Evolutionary conservation across 2,329 filamentous ascomycete genomes (phyloP).

Genomic region (Colletotrichum spinosum): DNA sequence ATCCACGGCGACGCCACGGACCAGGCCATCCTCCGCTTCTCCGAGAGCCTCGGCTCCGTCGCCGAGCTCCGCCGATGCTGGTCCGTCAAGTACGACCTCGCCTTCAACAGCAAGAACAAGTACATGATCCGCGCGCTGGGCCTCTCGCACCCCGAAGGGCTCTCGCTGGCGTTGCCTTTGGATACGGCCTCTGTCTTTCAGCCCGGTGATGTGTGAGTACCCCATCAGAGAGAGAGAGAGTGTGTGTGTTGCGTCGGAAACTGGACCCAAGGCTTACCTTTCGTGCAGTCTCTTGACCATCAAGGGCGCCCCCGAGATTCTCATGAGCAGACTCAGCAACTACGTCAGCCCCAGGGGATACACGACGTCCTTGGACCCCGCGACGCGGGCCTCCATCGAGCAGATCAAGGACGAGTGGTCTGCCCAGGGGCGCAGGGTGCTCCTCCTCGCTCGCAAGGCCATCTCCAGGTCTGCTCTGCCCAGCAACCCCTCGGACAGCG

Average conservation of each 20-base stretch:
- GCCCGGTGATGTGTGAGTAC: conserved; percentile 45
- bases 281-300: conserved; percentile 72
- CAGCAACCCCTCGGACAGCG: conserved; percentile 23
- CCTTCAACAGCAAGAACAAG: conserved; percentile 88
- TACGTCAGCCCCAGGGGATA: conserved; percentile 68
- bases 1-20: conserved; percentile 84
- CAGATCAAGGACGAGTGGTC: conserved; percentile 76
- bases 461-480: conserved; percentile 50
- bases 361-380: conserved; percentile 59
- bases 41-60: conserved; percentile 72
- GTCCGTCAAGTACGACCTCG: conserved; percentile 74
- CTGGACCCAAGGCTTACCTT: background rate
- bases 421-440: conserved; percentile 73
- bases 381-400: conserved; percentile 61
- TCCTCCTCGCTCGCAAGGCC: conserved; percentile 73
- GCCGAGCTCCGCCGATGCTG: conserved; percentile 70
- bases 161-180: conserved; percentile 32
- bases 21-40: conserved; percentile 78
- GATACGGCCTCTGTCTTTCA: conserved; percentile 41
- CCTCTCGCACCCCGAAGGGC: conserved; percentile 47
- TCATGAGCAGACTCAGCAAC: conserved; percentile 72
- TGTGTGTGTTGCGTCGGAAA: too few relatives aligned
- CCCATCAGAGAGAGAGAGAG: too few relatives aligned
- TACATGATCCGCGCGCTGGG: conserved; percentile 78
- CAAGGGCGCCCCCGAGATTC: conserved; percentile 82